A percentile compares a stretch with the other conserved stretches of the same genome.
Evolutionary conservation across 331 rosid genomes (phyloP).

Genomic region (Spiraea crenata): DNA sequence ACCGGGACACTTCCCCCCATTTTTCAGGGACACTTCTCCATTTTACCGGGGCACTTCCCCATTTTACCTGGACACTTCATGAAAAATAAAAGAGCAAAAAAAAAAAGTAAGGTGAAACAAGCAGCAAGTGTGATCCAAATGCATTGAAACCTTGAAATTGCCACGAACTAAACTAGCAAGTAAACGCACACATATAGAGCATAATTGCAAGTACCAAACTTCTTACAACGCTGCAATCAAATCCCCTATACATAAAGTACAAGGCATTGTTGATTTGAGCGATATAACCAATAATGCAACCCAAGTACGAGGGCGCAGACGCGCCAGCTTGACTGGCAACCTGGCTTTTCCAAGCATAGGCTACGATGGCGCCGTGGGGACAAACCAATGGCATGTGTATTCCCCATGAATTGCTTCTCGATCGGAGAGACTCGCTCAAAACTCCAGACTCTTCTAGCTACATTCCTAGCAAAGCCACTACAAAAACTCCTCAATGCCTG

Average conservation of each 20-base stretch:
- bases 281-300: background rate
- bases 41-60: no score
- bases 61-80: no score
- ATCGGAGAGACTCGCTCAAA: conserved; percentile 67
- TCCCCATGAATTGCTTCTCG: conserved; percentile 89
- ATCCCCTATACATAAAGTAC: background rate
- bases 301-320: conserved; percentile 49
- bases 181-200: background rate
- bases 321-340: conserved; percentile 95
- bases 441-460: conserved; percentile 88
- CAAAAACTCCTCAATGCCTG: background rate
- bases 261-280: background rate
- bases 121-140: background rate
- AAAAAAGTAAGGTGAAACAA: background rate
- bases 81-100: background rate
- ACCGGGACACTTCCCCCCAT: no score
- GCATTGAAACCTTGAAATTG: conserved; percentile 8
- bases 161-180: background rate
- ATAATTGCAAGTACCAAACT: background rate
- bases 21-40: no score
- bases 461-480: conserved; percentile 49
- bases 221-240: background rate
- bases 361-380: conserved; percentile 91
- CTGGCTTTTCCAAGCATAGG: conserved; percentile 93
- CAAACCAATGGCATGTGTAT: conserved; percentile 93